Conservation (phyloP, 2,329 filamentous ascomycete genomes). For the Colletotrichum somersetense region DNA sequence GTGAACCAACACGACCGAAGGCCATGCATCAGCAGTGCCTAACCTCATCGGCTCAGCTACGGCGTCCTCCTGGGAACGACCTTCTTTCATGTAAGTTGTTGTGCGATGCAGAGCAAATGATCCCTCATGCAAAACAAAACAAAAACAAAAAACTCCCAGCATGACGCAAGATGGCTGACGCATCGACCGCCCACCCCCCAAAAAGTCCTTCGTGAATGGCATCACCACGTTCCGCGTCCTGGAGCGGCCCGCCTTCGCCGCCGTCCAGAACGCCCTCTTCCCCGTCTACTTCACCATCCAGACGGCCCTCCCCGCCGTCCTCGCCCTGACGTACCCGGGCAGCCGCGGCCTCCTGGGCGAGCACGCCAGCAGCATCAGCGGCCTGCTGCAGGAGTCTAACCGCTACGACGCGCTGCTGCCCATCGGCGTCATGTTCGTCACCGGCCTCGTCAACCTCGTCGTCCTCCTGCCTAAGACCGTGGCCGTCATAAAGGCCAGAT, state of each 20-base stretch:
- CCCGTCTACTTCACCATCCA: conserved; percentile 92
- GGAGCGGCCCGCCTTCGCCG: conserved; percentile 82
- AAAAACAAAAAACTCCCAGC: background rate
- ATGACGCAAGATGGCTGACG: conserved; percentile 2
- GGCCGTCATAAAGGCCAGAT: conserved; percentile 79
- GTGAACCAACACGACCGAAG: conserved; percentile 21
- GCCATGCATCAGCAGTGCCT: conserved; percentile 19
- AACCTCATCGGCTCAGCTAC: conserved; percentile 68
- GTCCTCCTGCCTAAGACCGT: conserved; percentile 82
- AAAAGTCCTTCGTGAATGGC: conserved; percentile 79
- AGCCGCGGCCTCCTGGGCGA: conserved; percentile 61
- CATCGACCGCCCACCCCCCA: background rate
- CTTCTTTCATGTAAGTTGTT: conserved; percentile 79
- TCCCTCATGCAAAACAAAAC: background rate
- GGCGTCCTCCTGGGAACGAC: conserved; percentile 88
- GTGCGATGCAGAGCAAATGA: background rate
- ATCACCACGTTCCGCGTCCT: conserved; percentile 83
- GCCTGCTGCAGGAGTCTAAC: conserved; percentile 71
- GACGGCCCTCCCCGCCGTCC: conserved; percentile 76
- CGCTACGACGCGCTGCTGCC: conserved; percentile 75
- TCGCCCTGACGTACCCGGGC: conserved; percentile 87
- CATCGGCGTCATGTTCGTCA: conserved; percentile 76
- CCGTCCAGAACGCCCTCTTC: conserved; percentile 84
- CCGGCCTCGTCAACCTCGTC: conserved; percentile 77
- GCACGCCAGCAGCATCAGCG: conserved; percentile 59